These are phyloP conservation scores for Apophysomyces ossiformis DNA, from an alignment of 371 early-diverging fungal species.

Conservation along the genomic window DNA sequence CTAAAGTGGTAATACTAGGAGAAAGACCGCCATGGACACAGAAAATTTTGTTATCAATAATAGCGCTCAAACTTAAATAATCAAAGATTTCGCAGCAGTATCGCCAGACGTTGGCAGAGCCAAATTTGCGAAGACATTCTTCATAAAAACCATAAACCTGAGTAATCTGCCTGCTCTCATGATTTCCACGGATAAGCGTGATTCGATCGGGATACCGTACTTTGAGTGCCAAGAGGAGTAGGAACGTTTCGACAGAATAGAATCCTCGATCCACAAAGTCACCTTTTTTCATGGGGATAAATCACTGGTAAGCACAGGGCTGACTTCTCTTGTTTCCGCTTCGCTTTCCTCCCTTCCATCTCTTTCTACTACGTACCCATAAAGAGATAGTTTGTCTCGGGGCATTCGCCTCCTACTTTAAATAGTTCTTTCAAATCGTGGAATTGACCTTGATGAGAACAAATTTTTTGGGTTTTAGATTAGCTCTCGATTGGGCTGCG, in stretches of 20 bases:
- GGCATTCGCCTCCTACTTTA: slow-evolving; percentile 94
- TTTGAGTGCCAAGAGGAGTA: slow-evolving; percentile 97
- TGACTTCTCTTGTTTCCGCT: not conserved
- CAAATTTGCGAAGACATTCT: slow-evolving; percentile 98
- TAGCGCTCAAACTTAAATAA: slow-evolving; percentile 93
- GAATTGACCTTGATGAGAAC: slow-evolving; percentile 77
- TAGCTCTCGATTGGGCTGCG: not conserved
- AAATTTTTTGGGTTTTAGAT: not conserved
- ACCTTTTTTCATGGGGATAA: slow-evolving; percentile 51
- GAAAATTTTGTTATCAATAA: slow-evolving; percentile 93
- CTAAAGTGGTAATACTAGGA: slow-evolving; percentile 92
- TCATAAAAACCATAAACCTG: slow-evolving; percentile 99
- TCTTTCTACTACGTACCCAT: slow-evolving; percentile 73
- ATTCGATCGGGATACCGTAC: slow-evolving; percentile 95
- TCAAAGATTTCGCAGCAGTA: slow-evolving; percentile 99
- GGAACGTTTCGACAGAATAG: slow-evolving; percentile 98
- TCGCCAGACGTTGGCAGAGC: slow-evolving; percentile 97
- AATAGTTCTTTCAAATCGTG: slow-evolving; percentile 97
- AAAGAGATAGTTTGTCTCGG: slow-evolving; percentile 96
- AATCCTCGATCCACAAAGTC: slow-evolving; percentile 99
- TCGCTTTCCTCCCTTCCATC: not conserved
- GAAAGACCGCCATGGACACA: slow-evolving; percentile 99
- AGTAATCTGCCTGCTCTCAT: slow-evolving; percentile 98
- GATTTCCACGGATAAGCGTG: slow-evolving; percentile 98
- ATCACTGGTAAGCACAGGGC: not conserved